A percentile compares a stretch with the other conserved stretches of the same genome.
Conservation (phyloP, 163 green algal species). For the Scenedesmus sp. region DNA sequence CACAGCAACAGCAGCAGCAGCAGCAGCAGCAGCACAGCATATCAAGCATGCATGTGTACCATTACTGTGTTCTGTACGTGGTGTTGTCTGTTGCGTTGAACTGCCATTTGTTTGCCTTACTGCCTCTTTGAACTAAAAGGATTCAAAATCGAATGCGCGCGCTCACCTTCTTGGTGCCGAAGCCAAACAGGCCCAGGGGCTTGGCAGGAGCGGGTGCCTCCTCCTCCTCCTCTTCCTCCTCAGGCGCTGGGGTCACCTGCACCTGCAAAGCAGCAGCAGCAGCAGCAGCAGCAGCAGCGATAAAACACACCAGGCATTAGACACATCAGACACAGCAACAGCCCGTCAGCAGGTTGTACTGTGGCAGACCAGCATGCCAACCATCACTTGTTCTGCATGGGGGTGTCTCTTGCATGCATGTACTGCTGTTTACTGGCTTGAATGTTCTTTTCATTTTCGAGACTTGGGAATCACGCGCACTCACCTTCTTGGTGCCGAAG, state of each 20-base stretch:
- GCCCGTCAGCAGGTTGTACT: no score
- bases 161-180: conserved; percentile 38
- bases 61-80: no score
- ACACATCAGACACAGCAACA: no score
- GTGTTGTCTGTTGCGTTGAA: neutral
- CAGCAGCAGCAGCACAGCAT: neutral
- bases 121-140: no score
- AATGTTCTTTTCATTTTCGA: no score
- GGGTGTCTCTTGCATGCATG: no score
- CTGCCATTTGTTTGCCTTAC: no score
- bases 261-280: conserved; percentile 17
- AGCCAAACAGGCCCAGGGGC: conserved; percentile 14
- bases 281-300: neutral
- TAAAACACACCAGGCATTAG: no score
- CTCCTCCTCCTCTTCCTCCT: conserved; percentile 13
- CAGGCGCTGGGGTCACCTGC: neutral
- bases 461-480: neutral
- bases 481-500: neutral
- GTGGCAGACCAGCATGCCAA: no score
- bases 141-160: neutral
- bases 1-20: neutral
- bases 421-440: no score
- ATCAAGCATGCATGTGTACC: neutral
- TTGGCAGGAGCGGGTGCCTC: neutral
- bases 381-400: no score